Evolutionary conservation across 176 grass and related monocot genomes (phyloP).

Genomic region (Oryza brachyantha): DNA sequence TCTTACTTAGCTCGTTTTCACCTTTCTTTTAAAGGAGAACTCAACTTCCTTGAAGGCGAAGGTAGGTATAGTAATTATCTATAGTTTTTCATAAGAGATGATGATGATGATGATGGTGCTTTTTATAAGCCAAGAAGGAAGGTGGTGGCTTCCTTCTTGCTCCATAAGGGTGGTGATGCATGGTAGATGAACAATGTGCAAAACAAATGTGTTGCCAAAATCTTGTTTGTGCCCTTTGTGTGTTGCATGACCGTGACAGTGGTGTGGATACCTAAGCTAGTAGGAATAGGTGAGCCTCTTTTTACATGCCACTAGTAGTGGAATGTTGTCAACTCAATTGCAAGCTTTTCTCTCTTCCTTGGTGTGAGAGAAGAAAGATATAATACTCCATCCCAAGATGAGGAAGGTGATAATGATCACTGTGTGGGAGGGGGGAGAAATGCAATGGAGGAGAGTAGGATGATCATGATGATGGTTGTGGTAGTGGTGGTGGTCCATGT

Average conservation of each 20-base stretch:
- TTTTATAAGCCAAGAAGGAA: slow-evolving; percentile 28
- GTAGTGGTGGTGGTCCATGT: slow-evolving; percentile 9
- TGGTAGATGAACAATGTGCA: slow-evolving; percentile 25
- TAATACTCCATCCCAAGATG: not conserved
- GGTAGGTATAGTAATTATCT: slow-evolving; percentile 77
- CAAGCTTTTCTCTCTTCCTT: not conserved
- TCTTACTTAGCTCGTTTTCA: slow-evolving; percentile 35
- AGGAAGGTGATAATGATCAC: not conserved
- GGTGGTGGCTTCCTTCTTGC: not conserved
- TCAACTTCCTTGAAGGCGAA: slow-evolving; percentile 46
- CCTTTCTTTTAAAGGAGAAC: slow-evolving; percentile 29
- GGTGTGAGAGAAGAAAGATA: slow-evolving; percentile 10
- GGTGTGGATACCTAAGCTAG: not conserved
- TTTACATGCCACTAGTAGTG: not conserved
- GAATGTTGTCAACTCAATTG: not conserved
- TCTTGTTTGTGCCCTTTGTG: not conserved
- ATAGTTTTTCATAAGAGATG: slow-evolving; percentile 42
- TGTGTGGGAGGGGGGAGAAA: not conserved
- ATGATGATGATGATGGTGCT: slow-evolving; percentile 18
- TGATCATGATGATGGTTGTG: not conserved
- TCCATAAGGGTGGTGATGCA: not conserved
- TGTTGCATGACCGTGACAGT: not conserved
- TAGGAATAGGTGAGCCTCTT: not conserved
- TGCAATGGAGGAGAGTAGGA: not conserved
- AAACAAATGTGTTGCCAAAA: not conserved